Evolutionary conservation across 1,284 basidiomycete genomes (phyloP), one percentile per base, ranked within the genome.

Genomic region (Macrocystidia cucumis): DNA sequence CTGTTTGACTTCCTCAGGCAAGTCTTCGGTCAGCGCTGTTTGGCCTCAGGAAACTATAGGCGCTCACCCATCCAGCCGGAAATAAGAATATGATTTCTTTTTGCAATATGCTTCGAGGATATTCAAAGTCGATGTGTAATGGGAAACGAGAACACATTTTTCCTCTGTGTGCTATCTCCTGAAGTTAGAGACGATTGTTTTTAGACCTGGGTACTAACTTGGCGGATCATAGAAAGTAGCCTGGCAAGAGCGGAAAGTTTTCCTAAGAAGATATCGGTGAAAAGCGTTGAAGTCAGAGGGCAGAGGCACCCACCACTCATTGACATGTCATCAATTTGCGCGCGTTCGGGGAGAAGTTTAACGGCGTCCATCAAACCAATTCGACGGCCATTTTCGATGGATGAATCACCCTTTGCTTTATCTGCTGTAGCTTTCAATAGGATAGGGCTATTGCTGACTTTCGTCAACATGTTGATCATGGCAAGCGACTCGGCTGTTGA

Each of bases 391-490:
- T 49, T 48, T 31, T 65, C 60, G 25, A 54, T 51, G 29, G 59
- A 30, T 43, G 59, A 45, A 54, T 64, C 48, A 3, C 59, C 59
- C 35, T 65, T 67, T 3, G 71, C 68, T 44, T 75, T 78, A 43
- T 85, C 80, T 31, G 74, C 73, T 13, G 79, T 72, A 4, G 78
- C 78, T 47, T 83, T 80, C 16, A 98, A 63, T 12, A 98, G 65
- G 40, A 91, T 79, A 0, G 95, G 93, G 45, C 91, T 91, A 52
- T 91, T 98, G 63, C 90, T 92, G 41, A 98, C 76, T 66, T 97
- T 96, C 14, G 85, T 86, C 32, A 93, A 67, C 38, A 74, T 68
- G 49, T 72, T 74, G 52, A 92, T 92, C 29, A 92, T 59, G 6
- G 85, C 86, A n/a, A 93, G 68, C 1, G 86, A 85, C 49, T 90